Conservation (phyloP, 2,329 filamentous ascomycete genomes). For the Arthrocladium fulminans region DNA sequence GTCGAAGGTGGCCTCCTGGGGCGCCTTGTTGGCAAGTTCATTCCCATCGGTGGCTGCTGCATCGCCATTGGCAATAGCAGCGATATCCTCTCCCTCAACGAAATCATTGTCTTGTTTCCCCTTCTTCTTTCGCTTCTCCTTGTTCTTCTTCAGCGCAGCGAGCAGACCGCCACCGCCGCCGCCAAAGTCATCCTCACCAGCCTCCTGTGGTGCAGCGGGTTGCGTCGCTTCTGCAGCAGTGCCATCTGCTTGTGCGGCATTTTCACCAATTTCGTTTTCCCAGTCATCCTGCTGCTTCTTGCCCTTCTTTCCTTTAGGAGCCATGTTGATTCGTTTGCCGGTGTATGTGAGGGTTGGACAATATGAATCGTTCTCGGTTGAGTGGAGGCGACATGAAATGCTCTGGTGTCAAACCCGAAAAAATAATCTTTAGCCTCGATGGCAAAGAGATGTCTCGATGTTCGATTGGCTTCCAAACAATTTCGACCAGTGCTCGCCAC, state of each 20-base stretch:
- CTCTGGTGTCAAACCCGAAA: neutral
- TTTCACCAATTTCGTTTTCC: constrained; percentile 84
- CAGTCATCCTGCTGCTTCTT: constrained; percentile 78
- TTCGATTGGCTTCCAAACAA: constrained; percentile 4
- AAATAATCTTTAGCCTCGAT: neutral
- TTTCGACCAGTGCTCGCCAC: neutral
- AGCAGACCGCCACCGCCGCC: constrained; percentile 61
- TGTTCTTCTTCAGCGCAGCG: constrained; percentile 72
- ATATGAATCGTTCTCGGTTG: constrained; percentile 20
- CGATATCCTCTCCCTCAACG: constrained; percentile 57
- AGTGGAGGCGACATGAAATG: constrained; percentile 23
- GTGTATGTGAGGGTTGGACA: constrained; percentile 7
- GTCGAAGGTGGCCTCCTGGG: constrained; percentile 70
- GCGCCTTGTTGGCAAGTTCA: constrained; percentile 56
- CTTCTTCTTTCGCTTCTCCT: constrained; percentile 86
- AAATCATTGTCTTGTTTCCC: constrained; percentile 67
- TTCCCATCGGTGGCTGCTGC: constrained; percentile 33
- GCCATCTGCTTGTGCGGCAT: constrained; percentile 40
- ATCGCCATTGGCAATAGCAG: constrained; percentile 29
- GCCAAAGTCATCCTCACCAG: constrained; percentile 41
- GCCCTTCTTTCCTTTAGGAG: constrained; percentile 90
- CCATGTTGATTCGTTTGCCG: constrained; percentile 48
- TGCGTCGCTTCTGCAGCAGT: constrained; percentile 46
- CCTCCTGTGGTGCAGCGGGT: constrained; percentile 36
- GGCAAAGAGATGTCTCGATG: neutral